Percentiles rank a stretch among this genome's conserved stretches.
Evolutionary conservation across 176 grass and related monocot genomes (phyloP).

Genomic region (Aegilops tauschii): DNA sequence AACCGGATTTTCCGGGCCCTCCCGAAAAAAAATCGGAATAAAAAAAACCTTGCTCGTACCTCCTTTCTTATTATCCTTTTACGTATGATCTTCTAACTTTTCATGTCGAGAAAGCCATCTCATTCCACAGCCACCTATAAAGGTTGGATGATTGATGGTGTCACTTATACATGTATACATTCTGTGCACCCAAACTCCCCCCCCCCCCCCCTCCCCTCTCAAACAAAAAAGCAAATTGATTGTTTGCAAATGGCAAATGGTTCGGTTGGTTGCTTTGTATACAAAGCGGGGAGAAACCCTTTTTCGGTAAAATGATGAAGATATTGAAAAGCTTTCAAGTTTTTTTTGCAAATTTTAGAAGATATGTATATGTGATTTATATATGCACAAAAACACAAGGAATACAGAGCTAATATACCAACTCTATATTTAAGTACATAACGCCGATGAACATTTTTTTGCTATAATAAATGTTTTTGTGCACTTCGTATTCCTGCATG

Average conservation of each 20-base stretch:
- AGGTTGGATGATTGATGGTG: neutral
- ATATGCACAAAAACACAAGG: neutral
- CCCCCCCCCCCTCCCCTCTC: neutral
- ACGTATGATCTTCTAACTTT: neutral
- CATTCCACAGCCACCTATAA: neutral
- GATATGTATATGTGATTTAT: neutral
- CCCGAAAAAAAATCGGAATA: no score
- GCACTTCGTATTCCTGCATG: neutral
- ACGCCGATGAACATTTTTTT: neutral
- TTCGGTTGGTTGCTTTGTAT: no score
- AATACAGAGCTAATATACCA: neutral
- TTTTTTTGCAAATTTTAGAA: neutral
- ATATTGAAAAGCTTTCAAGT: neutral
- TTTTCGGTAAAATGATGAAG: neutral
- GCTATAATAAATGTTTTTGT: neutral
- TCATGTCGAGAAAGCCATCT: neutral
- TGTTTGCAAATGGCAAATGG: neutral
- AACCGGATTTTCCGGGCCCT: no score
- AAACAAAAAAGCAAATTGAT: neutral
- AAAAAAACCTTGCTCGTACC: neutral
- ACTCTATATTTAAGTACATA: neutral
- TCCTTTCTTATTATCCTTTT: neutral
- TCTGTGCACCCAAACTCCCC: neutral
- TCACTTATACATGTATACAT: neutral
- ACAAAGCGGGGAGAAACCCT: no score